phyloP scores from a whole-genome alignment of 2,329 filamentous ascomycete genomes.

The Macrophomina phaseolina region DNA sequence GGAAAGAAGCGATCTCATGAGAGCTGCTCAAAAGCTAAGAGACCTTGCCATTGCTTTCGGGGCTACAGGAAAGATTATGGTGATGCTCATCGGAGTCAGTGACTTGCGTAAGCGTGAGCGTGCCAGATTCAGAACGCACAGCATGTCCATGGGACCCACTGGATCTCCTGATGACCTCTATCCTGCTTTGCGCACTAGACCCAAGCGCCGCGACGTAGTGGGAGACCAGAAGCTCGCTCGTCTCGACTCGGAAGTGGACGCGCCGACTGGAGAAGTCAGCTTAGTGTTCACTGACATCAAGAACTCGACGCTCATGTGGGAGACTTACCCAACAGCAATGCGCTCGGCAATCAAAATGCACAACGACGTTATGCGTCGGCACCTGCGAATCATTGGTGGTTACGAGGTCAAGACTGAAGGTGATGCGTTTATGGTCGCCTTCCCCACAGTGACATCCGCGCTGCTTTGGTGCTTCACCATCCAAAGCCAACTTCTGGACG shows the following conservation, averaged over 20 bases:
- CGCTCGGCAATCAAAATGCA: conserved; percentile 95
- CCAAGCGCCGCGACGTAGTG: conserved; percentile 57
- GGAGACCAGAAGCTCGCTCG: conserved; percentile 86
- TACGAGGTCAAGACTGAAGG: conserved; percentile 99
- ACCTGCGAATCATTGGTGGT: conserved; percentile 89
- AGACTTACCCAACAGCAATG: conserved; percentile 94
- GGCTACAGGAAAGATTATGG: conserved; percentile 93
- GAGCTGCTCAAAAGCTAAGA: conserved; percentile 89
- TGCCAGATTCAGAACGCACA: conserved; percentile 76
- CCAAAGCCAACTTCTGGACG: conserved; percentile 84
- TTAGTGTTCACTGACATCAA: conserved; percentile 99
- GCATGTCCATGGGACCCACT: conserved; percentile 82
- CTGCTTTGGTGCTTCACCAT: conserved; percentile 96
- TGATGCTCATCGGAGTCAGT: conserved; percentile 95
- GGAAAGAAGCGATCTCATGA: conserved; percentile 89
- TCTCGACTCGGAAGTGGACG: conserved; percentile 87
- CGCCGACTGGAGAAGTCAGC: conserved; percentile 86
- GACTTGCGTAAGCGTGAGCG: conserved; percentile 87
- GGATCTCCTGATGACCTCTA: conserved; percentile 75
- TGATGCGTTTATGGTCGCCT: conserved; percentile 99
- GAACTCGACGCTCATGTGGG: conserved; percentile 95
- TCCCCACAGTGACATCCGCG: conserved; percentile 92
- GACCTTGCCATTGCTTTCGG: conserved; percentile 96
- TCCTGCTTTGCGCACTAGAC: conserved; percentile 60
- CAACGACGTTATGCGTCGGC: conserved; percentile 94